These are phyloP conservation scores for Ustilago loliicola DNA, from an alignment of 1,284 basidiomycete genomes.

Conservation along the genomic window DNA sequence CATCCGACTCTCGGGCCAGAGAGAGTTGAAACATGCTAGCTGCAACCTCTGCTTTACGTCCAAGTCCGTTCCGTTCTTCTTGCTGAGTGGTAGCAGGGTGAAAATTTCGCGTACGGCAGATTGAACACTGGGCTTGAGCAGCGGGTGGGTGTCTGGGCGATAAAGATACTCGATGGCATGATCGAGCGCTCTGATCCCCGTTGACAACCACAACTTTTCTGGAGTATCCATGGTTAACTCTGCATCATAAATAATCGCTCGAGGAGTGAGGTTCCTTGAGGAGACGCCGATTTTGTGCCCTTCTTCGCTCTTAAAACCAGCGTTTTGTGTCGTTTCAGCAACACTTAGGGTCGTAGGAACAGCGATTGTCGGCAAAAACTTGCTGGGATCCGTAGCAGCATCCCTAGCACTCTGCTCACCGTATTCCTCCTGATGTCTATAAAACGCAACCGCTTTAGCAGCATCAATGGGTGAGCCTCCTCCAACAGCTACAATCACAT, in stretches of 20 bases:
- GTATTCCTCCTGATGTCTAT: conserved; percentile 36
- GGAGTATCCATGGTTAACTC: conserved; percentile 81
- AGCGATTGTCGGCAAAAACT: conserved; percentile 74
- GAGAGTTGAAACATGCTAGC: conserved; percentile 80
- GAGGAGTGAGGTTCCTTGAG: conserved; percentile 66
- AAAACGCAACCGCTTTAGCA: conserved; percentile 69
- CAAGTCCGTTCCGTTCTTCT: conserved; percentile 76
- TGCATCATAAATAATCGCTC: conserved; percentile 80
- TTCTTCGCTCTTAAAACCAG: conserved; percentile 81
- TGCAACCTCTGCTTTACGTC: conserved; percentile 79
- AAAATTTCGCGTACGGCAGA: conserved; percentile 78
- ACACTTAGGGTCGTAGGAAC: conserved; percentile 85
- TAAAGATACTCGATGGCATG: conserved; percentile 84
- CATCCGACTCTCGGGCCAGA: conserved; percentile 77
- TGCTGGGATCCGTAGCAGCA: conserved; percentile 13
- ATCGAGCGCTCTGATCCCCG: conserved; percentile 76
- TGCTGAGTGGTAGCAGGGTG: conserved; percentile 78
- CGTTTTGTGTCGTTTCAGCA: conserved; percentile 77
- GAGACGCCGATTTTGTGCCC: conserved; percentile 78
- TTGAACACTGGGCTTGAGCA: conserved; percentile 71
- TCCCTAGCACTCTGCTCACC: conserved; percentile 32
- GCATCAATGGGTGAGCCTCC: conserved; percentile 85
- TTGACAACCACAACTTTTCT: conserved; percentile 81
- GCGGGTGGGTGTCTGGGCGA: conserved; percentile 75
- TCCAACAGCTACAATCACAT: conserved; percentile 77